Evolutionary conservation across 2,329 filamentous ascomycete species (phyloP), one percentile per base, ranked within the genome.

Genomic region (Claviceps quebecensis): DNA sequence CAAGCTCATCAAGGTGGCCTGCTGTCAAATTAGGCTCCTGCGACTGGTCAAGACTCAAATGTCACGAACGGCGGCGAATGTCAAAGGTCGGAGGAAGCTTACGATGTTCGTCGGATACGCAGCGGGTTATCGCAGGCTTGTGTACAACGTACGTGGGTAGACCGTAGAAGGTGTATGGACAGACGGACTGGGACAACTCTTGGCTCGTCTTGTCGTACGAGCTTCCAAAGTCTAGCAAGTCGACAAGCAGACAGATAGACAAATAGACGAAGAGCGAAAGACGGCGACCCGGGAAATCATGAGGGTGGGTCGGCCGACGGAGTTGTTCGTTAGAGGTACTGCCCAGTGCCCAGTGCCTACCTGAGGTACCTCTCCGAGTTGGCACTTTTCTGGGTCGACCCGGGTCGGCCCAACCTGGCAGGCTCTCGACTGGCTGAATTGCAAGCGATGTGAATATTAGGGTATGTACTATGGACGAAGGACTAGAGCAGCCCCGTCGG

Each of bases 241-340:
- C 14, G 41, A 26, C 41, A 44, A 3, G 13, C 40, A 43, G 40
- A 40, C 13, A 40, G 17, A 38, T 16, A 39, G 48, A 14, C 37
- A 48, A n/a, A 17, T 17, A 23, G 44, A 26, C 19, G n/a, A 17
- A 47, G 4, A 39, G 46, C 22, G 46, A 47, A 26, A 17, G 46
- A 47, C 22, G 47, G 41, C 23, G 37, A 23, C 36, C 44, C 36
- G 36, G 19, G 16, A 41, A 17, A 29, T 34, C 38, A 34, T 19
- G 39, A 49, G 19, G 41, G 48, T 50, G 48, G 48, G 48, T 50
- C 48, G 41, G 48, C 48, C 48, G 41, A 50, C 34, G 34, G 41
- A 45, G 40, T 49, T 29, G 48, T 44, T 37, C 26, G 44, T 45
- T 36, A 36, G 29, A 5, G 23, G 29, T 34, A 11, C 29, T 9